Evolutionary conservation across 768 basidiomycete genomes (phyloP).

Genomic region (Phlebiopsis flavidoalba): DNA sequence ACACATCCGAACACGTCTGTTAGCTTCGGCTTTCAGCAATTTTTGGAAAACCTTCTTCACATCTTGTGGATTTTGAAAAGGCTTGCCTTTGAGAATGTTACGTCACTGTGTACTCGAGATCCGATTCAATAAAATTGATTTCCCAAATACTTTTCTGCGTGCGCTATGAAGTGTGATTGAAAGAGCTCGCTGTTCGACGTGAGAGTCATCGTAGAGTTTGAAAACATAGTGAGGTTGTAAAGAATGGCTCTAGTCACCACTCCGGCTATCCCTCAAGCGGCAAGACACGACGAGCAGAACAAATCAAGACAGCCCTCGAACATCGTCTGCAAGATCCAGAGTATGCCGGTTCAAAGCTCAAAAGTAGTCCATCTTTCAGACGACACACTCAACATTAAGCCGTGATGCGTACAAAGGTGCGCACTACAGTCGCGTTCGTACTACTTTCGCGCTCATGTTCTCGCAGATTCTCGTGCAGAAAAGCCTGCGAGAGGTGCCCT

Average conservation of each 20-base stretch:
- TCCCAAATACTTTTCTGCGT: too few species aligned
- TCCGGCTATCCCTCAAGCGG: constrained; percentile 86
- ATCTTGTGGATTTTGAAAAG: constrained; percentile 6
- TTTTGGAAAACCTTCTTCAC: constrained; percentile 55
- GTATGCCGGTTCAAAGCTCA: constrained; percentile 49
- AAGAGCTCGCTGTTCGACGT: background rate
- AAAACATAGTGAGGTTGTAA: background rate
- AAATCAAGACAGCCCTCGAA: constrained; percentile 59
- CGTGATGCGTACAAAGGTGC: constrained; percentile 73
- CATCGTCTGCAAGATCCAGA: constrained; percentile 38
- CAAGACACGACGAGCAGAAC: constrained; percentile 68
- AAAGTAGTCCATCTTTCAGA: constrained; percentile 63
- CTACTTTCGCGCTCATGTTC: constrained; percentile 1
- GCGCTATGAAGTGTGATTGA: too few species aligned
- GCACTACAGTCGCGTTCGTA: constrained; percentile 14
- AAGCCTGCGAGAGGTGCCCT: constrained; percentile 84
- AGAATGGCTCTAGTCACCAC: constrained; percentile 85
- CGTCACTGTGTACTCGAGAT: too few species aligned
- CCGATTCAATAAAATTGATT: too few species aligned
- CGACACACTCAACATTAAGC: constrained; percentile 56
- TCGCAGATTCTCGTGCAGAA: constrained; percentile 70
- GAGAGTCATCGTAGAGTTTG: background rate
- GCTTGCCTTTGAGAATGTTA: background rate
- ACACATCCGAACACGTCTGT: constrained; percentile 94
- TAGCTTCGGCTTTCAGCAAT: constrained; percentile 86